Percentiles rank a stretch among this genome's conserved stretches.
phyloP scores from a whole-genome alignment of 139 green algal species.

The Micractinium conductrix region DNA sequence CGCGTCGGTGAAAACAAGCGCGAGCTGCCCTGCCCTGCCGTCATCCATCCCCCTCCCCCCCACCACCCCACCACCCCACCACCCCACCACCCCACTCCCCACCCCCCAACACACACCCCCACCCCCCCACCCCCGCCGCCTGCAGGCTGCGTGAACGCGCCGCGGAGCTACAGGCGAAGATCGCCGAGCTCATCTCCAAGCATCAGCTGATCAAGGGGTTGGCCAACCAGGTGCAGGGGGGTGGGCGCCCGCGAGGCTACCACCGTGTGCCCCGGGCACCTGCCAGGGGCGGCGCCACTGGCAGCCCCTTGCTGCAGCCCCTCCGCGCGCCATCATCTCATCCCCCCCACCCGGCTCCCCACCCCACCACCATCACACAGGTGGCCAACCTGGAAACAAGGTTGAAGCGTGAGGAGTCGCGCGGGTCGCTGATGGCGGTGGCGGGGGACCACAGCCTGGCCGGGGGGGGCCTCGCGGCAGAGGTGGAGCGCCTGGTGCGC shows the following conservation, averaged over 20 bases:
- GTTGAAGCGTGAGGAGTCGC: neutral
- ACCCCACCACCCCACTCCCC: no score
- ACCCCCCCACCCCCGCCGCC: no score
- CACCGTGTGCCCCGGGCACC: no score
- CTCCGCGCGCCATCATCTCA: neutral
- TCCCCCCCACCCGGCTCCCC: neutral
- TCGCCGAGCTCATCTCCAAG: neutral
- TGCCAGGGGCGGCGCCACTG: no score
- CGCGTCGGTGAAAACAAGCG: neutral
- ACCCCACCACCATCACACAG: neutral
- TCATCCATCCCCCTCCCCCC: no score
- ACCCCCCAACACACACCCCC: no score
- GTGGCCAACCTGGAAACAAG: neutral
- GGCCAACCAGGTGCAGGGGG: constrained; percentile 29
- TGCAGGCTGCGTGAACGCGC: constrained; percentile 9
- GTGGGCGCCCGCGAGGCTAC: no score
- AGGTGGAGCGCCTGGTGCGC: constrained; percentile 26
- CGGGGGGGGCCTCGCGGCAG: neutral
- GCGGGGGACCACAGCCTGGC: neutral
- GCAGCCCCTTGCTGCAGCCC: neutral
- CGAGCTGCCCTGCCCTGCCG: neutral
- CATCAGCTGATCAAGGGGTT: constrained; percentile 1
- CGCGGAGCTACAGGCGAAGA: constrained; percentile 17
- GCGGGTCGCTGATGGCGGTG: neutral
- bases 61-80: no score